phyloP scores from a whole-genome alignment of 176 grass and related monocot genomes.

The Aegilops umbellulata region DNA sequence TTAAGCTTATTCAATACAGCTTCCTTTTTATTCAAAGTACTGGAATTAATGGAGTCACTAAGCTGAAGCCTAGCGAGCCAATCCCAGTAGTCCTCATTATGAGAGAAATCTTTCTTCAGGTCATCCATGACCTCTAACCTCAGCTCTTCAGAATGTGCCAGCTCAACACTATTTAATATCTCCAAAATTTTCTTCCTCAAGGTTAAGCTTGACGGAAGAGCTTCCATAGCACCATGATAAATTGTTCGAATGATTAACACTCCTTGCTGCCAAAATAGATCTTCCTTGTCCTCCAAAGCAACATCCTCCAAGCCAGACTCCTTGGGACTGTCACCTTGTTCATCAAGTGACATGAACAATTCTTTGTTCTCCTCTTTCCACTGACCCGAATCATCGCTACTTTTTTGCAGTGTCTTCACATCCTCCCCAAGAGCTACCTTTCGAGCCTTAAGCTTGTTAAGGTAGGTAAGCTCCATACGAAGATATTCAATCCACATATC shows the following conservation, averaged over 20 bases:
- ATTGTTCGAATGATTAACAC: conserved; percentile 78
- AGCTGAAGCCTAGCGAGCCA: conserved; percentile 80
- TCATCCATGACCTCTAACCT: conserved; percentile 72
- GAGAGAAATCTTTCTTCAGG: conserved; percentile 85
- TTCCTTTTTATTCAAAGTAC: conserved; percentile 38
- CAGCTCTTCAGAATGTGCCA: conserved; percentile 73
- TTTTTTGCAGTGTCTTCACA: conserved; percentile 53
- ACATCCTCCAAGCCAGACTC: conserved; percentile 20
- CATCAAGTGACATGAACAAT: conserved; percentile 71
- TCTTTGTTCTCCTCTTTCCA: conserved; percentile 95
- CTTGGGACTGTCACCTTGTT: conserved; percentile 36
- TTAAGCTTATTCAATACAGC: conserved; percentile 45
- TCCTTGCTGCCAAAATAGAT: conserved; percentile 85
- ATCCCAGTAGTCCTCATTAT: conserved; percentile 69
- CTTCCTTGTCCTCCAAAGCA: conserved; percentile 49
- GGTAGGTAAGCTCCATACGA: conserved; percentile 95
- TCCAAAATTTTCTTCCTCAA: conserved; percentile 75
- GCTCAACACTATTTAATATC: conserved; percentile 65
- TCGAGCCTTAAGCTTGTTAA: conserved; percentile 88
- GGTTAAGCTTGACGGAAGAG: conserved; percentile 66
- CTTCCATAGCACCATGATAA: conserved; percentile 73
- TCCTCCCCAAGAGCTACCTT: conserved; percentile 82
- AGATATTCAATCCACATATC: conserved; percentile 97
- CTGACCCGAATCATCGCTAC: conserved; percentile 26
- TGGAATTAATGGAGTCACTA: conserved; percentile 29